These are phyloP conservation scores for Solanum chiquidenum DNA, from an alignment of 257 asterid genomes.

Conservation along the genomic window DNA sequence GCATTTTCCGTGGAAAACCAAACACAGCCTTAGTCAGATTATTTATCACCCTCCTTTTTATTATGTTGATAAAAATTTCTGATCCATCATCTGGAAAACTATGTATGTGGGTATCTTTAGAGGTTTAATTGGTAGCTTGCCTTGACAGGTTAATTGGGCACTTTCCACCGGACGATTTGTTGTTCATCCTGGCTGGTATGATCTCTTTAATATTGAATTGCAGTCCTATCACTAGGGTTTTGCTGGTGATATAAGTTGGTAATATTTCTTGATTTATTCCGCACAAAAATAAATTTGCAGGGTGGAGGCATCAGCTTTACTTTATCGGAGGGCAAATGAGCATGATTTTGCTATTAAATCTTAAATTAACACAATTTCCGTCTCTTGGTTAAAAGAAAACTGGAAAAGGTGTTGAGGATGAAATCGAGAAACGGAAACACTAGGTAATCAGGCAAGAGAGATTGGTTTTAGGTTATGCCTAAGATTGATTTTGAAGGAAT, in stretches of 20 bases:
- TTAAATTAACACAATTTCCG: conserved; percentile 19
- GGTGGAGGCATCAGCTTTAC: conserved; percentile 97
- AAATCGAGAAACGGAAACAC: not conserved
- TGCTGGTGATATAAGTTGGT: not conserved
- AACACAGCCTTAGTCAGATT: not conserved
- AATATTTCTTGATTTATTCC: not conserved
- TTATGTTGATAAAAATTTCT: not conserved
- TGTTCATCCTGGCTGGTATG: conserved; percentile 97
- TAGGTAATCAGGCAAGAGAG: not conserved
- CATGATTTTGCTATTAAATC: conserved; percentile 79
- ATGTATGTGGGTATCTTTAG: not conserved
- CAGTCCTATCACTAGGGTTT: not conserved
- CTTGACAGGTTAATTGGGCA: conserved; percentile 87
- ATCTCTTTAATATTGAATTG: not conserved
- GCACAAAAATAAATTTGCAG: conserved; percentile 32
- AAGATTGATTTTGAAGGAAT: not conserved
- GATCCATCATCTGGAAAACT: not conserved
- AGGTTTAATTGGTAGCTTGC: not conserved
- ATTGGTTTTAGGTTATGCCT: not conserved
- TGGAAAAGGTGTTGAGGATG: not conserved
- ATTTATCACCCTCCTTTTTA: not conserved
- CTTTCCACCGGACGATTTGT: conserved; percentile 62
- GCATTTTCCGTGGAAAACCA: not conserved
- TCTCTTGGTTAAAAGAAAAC: conserved; percentile 1
- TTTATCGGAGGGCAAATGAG: conserved; percentile 92